Base-by-base conservation (phyloP, 768 basidiomycete species). In the Boletus sensibilis region DNA sequence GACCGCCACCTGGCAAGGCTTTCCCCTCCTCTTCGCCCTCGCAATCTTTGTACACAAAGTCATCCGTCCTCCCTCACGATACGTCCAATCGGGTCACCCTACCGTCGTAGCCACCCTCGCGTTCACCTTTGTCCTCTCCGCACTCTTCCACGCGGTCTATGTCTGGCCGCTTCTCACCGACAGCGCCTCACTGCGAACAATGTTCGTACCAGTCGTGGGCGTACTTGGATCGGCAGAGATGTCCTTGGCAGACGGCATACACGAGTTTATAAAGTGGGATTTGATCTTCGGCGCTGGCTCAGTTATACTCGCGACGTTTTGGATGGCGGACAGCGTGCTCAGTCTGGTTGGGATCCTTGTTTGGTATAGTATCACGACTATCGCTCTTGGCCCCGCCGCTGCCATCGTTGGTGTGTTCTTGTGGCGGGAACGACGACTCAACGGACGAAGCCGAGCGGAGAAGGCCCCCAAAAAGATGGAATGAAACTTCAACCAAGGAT, bases 1-100 rank as follows among this genome's bases (percentile, higher is more conserved):
- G 42, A 83, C 81, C 14, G 79, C 79, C 11, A 68, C 78, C 33
- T 85, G 83, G 83, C 83, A 84, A 58, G 58, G 74, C 27, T 83
- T 79, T 57, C 83, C 84, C 10, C 33, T 79, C n/a, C 72, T 73
- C 57, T 68, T 80, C 40, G 74, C 75, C n/a, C 4, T 80, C n/a
- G 76, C 78, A 1, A 68, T 75, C 29, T 61, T 63, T 9, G 44
- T 60, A 0, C 78, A 85, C 59, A 69, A 78, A 16, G 39, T 75
- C 39, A 59, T 79, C 50, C 75, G 79, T 23, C 64, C 64, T 18
- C 61, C 68, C 3, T 58, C 64, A 13, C 56, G 54, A 33, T 14
- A 31, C 47, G 34, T 29, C 12, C 46, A 56, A 18, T 69, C 63
- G 5, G 68, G 69, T 18, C 55, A 71, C 31, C 9, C 43, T 2